phyloP scores from a whole-genome alignment of 2,329 filamentous ascomycete genomes.

The Ilyonectria mors-panacis region DNA sequence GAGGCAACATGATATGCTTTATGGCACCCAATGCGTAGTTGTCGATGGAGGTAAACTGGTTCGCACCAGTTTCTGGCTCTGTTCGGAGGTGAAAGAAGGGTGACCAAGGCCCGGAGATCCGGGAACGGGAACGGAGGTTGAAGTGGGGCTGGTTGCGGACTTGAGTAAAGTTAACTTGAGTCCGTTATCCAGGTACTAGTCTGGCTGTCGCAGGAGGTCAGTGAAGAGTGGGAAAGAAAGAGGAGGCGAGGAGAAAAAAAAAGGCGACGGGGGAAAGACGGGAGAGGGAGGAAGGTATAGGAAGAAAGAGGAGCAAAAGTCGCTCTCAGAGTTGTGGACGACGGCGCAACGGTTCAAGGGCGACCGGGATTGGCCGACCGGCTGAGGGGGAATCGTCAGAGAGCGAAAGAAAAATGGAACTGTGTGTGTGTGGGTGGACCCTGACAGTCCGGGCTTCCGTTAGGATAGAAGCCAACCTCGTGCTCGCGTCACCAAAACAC shows the following conservation, averaged over 20 bases:
- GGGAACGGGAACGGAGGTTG: constrained; percentile 34
- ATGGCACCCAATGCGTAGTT: background rate
- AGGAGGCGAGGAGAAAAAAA: background rate
- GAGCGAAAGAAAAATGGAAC: constrained; percentile 36
- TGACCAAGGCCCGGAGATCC: constrained; percentile 31
- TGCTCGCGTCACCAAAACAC: background rate
- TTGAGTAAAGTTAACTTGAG: constrained; percentile 22
- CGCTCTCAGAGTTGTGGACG: constrained; percentile 34
- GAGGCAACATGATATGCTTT: constrained; percentile 65
- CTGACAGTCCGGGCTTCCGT: constrained; percentile 20
- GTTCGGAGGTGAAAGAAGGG: constrained; percentile 18
- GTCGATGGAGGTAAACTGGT: background rate
- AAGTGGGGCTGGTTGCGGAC: constrained; percentile 43
- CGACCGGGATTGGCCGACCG: constrained; percentile 46
- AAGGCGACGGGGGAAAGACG: constrained; percentile 4
- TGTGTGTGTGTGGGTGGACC: constrained; percentile 29
- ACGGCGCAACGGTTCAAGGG: constrained; percentile 42
- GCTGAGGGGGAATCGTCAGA: constrained; percentile 39
- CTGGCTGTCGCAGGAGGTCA: constrained; percentile 11
- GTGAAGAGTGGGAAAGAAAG: constrained; percentile 24
- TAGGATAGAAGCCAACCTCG: background rate
- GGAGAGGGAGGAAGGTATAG: constrained; percentile 24
- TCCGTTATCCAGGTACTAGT: constrained; percentile 4
- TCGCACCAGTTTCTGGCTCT: background rate
- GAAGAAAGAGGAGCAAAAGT: constrained; percentile 34